A percentile compares a stretch with the other conserved stretches of the same genome.
Evolutionary conservation across 2,329 filamentous ascomycete species (phyloP).

Genomic region (Scedosporium aurantiacum): DNA sequence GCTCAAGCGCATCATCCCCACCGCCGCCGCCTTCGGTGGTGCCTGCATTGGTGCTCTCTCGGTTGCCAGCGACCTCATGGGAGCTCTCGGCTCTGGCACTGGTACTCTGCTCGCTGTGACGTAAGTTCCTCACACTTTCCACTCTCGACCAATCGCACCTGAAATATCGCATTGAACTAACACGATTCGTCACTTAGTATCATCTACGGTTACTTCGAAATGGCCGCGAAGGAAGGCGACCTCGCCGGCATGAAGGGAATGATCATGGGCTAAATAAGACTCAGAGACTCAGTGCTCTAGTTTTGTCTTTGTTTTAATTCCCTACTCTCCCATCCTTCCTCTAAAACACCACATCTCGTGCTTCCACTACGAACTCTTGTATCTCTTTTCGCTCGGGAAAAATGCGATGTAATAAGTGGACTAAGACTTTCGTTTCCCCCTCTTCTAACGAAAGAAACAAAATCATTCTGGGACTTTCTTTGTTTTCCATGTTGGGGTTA

Average conservation of each 20-base stretch:
- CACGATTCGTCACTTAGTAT: constrained; percentile 49
- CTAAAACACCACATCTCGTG: neutral
- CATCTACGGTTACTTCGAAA: constrained; percentile 99
- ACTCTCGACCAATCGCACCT: neutral
- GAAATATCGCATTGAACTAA: constrained; percentile 16
- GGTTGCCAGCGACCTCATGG: constrained; percentile 88
- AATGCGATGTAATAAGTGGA: neutral
- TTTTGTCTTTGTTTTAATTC: constrained; percentile 1
- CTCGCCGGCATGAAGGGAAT: constrained; percentile 70
- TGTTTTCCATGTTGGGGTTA: neutral
- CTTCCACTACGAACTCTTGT: neutral
- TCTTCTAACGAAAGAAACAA: neutral
- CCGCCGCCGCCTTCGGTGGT: constrained; percentile 94
- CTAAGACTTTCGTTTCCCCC: neutral
- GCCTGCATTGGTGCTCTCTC: constrained; percentile 97
- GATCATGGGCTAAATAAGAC: constrained; percentile 51
- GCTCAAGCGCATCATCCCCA: constrained; percentile 97
- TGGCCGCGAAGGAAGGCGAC: constrained; percentile 96
- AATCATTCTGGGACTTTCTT: neutral
- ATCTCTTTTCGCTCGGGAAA: neutral
- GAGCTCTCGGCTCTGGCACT: constrained; percentile 90
- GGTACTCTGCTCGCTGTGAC: constrained; percentile 97
- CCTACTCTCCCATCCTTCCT: neutral
- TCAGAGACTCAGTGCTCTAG: neutral
- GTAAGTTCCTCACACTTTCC: constrained; percentile 45